phyloP scores from a whole-genome alignment of 352 stramenopile genomes.

The Phytophthora agathidicida region DNA sequence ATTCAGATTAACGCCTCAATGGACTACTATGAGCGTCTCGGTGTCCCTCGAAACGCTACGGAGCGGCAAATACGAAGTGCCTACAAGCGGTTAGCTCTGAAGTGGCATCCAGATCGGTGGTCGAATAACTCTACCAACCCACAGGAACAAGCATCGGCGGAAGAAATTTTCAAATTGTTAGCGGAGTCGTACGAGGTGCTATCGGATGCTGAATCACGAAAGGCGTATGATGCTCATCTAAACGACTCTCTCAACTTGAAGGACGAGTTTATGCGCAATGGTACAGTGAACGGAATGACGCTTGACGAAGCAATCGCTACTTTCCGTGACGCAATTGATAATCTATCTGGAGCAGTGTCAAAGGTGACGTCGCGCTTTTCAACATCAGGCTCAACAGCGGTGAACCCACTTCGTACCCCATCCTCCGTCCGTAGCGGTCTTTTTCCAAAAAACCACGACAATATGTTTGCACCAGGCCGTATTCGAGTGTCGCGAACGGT shows the following conservation, averaged over 20 bases:
- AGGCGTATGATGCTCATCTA: slow-evolving; percentile 71
- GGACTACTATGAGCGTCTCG: slow-evolving; percentile 87
- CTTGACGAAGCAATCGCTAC: slow-evolving; percentile 84
- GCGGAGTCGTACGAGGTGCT: slow-evolving; percentile 87
- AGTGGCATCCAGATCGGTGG: slow-evolving; percentile 89
- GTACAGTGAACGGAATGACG: slow-evolving; percentile 84
- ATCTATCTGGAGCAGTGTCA: slow-evolving; percentile 55
- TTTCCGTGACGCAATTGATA: slow-evolving; percentile 80
- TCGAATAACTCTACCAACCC: slow-evolving; percentile 45
- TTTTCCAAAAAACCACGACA: slow-evolving; percentile 84
- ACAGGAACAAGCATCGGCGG: slow-evolving; percentile 68
- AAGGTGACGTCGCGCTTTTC: slow-evolving; percentile 71
- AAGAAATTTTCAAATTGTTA: slow-evolving; percentile 85
- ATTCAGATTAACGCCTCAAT: slow-evolving; percentile 85
- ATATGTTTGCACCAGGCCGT: slow-evolving; percentile 75
- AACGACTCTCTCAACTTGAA: slow-evolving; percentile 51
- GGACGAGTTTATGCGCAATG: slow-evolving; percentile 80
- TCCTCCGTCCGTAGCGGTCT: slow-evolving; percentile 48
- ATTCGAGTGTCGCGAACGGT: slow-evolving; percentile 72
- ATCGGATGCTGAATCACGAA: slow-evolving; percentile 62
- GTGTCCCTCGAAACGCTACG: slow-evolving; percentile 69
- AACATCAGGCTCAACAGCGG: slow-evolving; percentile 71
- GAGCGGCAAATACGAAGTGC: slow-evolving; percentile 69
- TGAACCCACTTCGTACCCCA: slow-evolving; percentile 49
- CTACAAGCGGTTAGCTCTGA: slow-evolving; percentile 81